Evolutionary conservation across 192 early-diverging fungal species (phyloP).

Genomic region (Chytriomyces sp.): DNA sequence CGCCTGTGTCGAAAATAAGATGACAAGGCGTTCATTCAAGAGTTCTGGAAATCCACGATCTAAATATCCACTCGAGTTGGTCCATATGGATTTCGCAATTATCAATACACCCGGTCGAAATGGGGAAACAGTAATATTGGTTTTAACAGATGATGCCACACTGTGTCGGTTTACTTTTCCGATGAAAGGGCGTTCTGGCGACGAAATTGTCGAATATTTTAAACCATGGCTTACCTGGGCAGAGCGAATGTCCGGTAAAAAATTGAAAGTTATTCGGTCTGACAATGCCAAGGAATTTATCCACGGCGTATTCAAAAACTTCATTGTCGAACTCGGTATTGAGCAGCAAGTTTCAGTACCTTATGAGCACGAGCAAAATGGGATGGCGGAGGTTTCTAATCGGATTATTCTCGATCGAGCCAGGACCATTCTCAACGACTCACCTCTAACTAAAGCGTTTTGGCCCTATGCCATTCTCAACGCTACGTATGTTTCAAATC

Average conservation of each 20-base stretch:
- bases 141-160: conserved; percentile 1
- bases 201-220: background rate
- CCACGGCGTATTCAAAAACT: background rate
- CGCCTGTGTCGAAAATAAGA: background rate
- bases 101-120: background rate
- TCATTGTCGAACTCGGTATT: background rate
- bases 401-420: background rate
- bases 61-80: background rate
- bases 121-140: background rate
- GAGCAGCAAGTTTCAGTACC: background rate
- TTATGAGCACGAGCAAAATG: background rate
- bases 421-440: background rate
- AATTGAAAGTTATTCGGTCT: conserved; percentile 2
- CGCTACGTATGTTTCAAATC: background rate
- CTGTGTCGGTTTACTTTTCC: background rate
- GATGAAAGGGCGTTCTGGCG: background rate
- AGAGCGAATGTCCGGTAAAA: background rate
- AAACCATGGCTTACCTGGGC: conserved; percentile 3
- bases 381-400: background rate
- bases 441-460: background rate
- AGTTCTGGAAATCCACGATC: background rate
- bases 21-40: background rate
- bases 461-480: background rate
- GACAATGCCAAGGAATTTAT: background rate
- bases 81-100: background rate